Percentiles rank a stretch among this genome's conserved stretches.
Conservation (phyloP, 78 protist genomes). For the Ministeria vibrans region DNA sequence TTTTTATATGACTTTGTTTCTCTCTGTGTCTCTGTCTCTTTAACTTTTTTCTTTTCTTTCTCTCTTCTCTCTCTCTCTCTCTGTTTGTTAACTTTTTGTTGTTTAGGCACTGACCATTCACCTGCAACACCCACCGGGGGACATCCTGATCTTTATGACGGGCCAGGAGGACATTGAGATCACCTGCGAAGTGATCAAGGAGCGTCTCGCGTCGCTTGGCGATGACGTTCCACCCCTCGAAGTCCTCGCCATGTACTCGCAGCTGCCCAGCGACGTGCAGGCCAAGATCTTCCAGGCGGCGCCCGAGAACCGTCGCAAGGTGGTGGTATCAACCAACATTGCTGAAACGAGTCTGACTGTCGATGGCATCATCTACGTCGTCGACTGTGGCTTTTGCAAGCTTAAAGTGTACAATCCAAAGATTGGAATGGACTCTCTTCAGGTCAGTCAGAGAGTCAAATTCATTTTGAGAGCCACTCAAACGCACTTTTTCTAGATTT, state of each 20-base stretch:
- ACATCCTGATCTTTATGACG: slow-evolving; percentile 97
- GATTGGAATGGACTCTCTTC: slow-evolving; percentile 96
- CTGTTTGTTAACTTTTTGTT: too few relatives aligned
- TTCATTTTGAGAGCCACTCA: not conserved
- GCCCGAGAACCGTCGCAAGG: slow-evolving; percentile 28
- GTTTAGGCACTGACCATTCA: too few relatives aligned
- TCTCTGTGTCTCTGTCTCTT: not conserved
- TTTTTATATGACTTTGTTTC: too few relatives aligned
- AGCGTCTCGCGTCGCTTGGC: not conserved
- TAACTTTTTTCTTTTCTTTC: not conserved
- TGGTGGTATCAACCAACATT: not conserved
- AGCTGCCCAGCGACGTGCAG: slow-evolving; percentile 90
- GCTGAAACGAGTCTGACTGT: slow-evolving; percentile 6
- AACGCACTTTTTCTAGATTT: not conserved
- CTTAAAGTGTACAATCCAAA: slow-evolving; percentile 83
- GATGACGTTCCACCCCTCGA: slow-evolving; percentile 52
- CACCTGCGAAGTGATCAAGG: not conserved
- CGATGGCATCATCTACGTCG: slow-evolving; percentile 87
- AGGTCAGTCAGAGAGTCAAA: slow-evolving; percentile 11
- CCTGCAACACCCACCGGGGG: slow-evolving; percentile 68
- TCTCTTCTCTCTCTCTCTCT: too few relatives aligned
- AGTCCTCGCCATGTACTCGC: slow-evolving; percentile 91
- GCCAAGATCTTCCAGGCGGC: slow-evolving; percentile 89
- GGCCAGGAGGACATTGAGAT: slow-evolving; percentile 98
- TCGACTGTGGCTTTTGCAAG: slow-evolving; percentile 90